Evolutionary conservation across 192 early-diverging fungal genomes (phyloP), one percentile per base, ranked within the genome.

Genomic region (Cladochytrium replicatum): DNA sequence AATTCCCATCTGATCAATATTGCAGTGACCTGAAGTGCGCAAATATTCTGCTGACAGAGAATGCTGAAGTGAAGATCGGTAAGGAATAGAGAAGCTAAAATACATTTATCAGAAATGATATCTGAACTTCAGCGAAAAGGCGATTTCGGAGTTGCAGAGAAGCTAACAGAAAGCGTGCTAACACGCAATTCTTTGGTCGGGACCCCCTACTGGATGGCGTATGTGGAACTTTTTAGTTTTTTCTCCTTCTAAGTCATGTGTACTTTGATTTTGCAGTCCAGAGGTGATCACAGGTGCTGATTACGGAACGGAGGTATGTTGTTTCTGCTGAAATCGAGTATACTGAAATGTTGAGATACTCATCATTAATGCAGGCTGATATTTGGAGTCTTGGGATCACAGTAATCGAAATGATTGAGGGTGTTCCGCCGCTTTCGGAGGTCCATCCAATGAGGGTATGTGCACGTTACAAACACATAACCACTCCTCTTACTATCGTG

Each of bases 101-200:
- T 24, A 11, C n/a, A 13, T n/a, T 37, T 37, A 50, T 8, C 13
- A 52, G 1, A 22, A 37, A 54, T 0, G 2, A 21, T 19, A 21
- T 17, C 29, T 60, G 31, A 1, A 8, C 7, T 27, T 9, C 17
- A 43, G 75, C 71, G n/a, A n/a, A n/a, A n/a, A n/a, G n/a, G 90
- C 5, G 95, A 98, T 73, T 98, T 98, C 75, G 95, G 95, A 5
- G 95, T 98, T 23, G 49, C n/a, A 64, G 22, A n/a, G 27, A 26
- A 68, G 48, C 46, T 69, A 13, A 69, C 70, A 0, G 57, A 64
- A 13, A 72, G 73, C 1, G 52, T 65, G 57, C 88, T 84, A 27
- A 92, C 91, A 61, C 89, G 91, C 61, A 91, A 86, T 58, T 96
- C 94, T n/a, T 95, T 98, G 82, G 93, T 97, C 7, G 95, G 95